A percentile compares a stretch with the other conserved stretches of the same genome.
phyloP scores from a whole-genome alignment of 2,329 filamentous ascomycete genomes.

The Colletotrichum sansevieriae region DNA sequence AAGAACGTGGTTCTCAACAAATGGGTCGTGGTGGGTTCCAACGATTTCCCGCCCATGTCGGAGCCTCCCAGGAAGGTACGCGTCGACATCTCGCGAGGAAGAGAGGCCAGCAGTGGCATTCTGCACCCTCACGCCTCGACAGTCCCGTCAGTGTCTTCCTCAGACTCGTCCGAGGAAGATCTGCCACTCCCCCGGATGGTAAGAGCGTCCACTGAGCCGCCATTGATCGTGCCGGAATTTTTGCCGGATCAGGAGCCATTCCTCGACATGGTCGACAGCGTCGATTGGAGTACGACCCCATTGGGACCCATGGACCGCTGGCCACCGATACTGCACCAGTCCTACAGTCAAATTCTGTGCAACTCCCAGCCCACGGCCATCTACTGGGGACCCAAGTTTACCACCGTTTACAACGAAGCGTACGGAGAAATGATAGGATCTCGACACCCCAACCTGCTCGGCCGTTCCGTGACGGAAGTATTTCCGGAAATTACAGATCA shows the following conservation, averaged over 20 bases:
- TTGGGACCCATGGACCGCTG: conserved; percentile 62
- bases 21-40: conserved; percentile 57
- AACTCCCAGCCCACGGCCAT: conserved; percentile 67
- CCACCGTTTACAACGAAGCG: conserved; percentile 77
- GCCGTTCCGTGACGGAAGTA: conserved; percentile 65
- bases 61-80: conserved; percentile 51
- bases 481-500: conserved; percentile 67
- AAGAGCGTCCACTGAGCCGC: conserved; percentile 50
- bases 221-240: conserved; percentile 51
- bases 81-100: conserved; percentile 45
- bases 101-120: conserved; percentile 18
- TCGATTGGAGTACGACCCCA: conserved; percentile 62
- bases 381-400: conserved; percentile 73
- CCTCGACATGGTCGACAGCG: conserved; percentile 54
- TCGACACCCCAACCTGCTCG: conserved; percentile 74
- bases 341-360: conserved; percentile 58
- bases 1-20: conserved; percentile 49
- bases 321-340: conserved; percentile 61
- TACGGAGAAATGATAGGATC: conserved; percentile 73
- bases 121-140: conserved; percentile 15
- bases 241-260: conserved; percentile 54
- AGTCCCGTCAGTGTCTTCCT: conserved; percentile 3
- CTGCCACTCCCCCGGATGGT: conserved; percentile 45
- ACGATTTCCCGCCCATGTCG: conserved; percentile 50
- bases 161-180: conserved; percentile 28